phyloP scores from a whole-genome alignment of 768 basidiomycete genomes.

The Tephrocybe rancida region DNA sequence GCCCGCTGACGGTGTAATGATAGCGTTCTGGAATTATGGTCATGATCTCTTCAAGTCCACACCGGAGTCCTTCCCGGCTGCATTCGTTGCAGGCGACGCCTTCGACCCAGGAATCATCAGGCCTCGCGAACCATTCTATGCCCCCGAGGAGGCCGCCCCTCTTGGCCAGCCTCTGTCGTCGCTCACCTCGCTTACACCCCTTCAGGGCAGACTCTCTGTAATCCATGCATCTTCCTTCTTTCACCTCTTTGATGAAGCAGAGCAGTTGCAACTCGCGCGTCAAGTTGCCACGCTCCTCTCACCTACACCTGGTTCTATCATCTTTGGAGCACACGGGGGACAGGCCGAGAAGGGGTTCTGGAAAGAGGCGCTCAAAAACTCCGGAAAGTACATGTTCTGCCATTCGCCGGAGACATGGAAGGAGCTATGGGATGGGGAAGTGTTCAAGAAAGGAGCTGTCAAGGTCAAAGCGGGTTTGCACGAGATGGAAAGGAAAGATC shows the following conservation, averaged over 20 bases:
- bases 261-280: slow-evolving; percentile 42
- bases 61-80: slow-evolving; percentile 51
- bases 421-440: slow-evolving; percentile 30
- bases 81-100: slow-evolving; percentile 57
- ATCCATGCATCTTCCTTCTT: slow-evolving; percentile 56
- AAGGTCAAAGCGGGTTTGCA: slow-evolving; percentile 10
- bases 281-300: slow-evolving; percentile 43
- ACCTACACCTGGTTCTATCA: slow-evolving; percentile 42
- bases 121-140: slow-evolving; percentile 26
- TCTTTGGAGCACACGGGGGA: slow-evolving; percentile 42
- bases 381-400: slow-evolving; percentile 30
- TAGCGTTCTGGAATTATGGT: slow-evolving; percentile 67
- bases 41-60: slow-evolving; percentile 61
- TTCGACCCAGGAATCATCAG: slow-evolving; percentile 48
- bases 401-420: slow-evolving; percentile 33
- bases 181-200: slow-evolving; percentile 23
- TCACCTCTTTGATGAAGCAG: slow-evolving; percentile 47
- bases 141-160: slow-evolving; percentile 13
- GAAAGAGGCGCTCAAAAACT: slow-evolving; percentile 5
- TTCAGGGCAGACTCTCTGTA: slow-evolving; percentile 46
- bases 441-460: slow-evolving; percentile 28
- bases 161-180: slow-evolving; percentile 21
- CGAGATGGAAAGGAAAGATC: slow-evolving; percentile 2
- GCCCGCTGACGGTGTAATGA: not conserved
- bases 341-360: slow-evolving; percentile 27